phyloP scores from a whole-genome alignment of 2,329 filamentous ascomycete species.

The Aspergillus awamori region DNA sequence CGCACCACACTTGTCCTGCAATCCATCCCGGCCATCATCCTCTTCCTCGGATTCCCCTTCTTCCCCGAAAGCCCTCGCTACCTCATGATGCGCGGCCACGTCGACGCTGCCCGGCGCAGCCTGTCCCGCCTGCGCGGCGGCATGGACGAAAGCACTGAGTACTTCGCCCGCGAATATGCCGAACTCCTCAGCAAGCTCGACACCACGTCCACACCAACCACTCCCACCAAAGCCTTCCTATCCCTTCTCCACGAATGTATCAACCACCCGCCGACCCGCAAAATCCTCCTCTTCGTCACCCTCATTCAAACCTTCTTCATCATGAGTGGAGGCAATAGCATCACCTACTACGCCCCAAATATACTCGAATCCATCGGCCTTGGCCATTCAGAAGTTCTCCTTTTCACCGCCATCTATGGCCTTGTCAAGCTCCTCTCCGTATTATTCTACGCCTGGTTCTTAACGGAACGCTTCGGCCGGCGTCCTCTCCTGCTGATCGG shows the following conservation, averaged over 20 bases:
- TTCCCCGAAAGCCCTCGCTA: constrained; percentile 32
- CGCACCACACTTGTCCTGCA: constrained; percentile 22
- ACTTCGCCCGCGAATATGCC: constrained; percentile 19
- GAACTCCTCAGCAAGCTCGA: constrained; percentile 21
- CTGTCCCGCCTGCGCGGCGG: constrained; percentile 23
- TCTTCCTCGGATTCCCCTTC: constrained; percentile 26
- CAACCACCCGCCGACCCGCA: constrained; percentile 22
- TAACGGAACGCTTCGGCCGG: constrained; percentile 28
- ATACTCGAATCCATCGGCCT: constrained; percentile 26
- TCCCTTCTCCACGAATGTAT: constrained; percentile 14
- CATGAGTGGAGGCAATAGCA: constrained; percentile 29
- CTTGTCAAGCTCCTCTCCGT: constrained; percentile 24
- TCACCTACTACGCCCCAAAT: constrained; percentile 28
- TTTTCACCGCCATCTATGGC: constrained; percentile 24
- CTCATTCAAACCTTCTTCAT: constrained; percentile 35
- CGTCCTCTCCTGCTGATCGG: constrained; percentile 32
- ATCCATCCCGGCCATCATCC: constrained; percentile 23
- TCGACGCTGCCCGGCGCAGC: constrained; percentile 25
- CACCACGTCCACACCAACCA: constrained; percentile 1
- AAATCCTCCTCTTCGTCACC: constrained; percentile 30
- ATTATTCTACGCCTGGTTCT: constrained; percentile 25
- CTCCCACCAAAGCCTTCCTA: constrained; percentile 7
- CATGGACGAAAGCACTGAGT: constrained; percentile 19
- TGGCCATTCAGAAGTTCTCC: constrained; percentile 15
- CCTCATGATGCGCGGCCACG: constrained; percentile 29